These are phyloP conservation scores for Trichosporon faecale DNA, from an alignment of 1,284 basidiomycete species.

Conservation along the genomic window DNA sequence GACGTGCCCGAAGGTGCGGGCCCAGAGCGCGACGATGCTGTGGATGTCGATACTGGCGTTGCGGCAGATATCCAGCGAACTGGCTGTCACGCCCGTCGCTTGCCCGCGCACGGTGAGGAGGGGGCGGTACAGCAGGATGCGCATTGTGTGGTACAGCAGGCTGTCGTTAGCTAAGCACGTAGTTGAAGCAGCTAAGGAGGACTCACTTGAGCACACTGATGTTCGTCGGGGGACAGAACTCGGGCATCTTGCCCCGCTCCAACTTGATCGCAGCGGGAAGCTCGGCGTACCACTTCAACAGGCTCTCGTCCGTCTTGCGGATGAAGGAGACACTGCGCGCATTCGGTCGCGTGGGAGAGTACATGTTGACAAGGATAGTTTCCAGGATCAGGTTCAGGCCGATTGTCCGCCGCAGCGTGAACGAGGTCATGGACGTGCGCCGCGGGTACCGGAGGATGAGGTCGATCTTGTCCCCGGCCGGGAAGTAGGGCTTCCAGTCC, in stretches of 20 bases:
- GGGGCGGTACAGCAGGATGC: conserved; percentile 30
- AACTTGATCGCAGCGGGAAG: conserved; percentile 17
- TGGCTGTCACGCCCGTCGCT: conserved; percentile 20
- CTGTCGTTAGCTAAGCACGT: conserved; percentile 9
- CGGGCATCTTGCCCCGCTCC: conserved; percentile 18
- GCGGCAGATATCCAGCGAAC: conserved; percentile 28
- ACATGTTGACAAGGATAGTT: conserved; percentile 32
- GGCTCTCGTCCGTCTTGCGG: conserved; percentile 19
- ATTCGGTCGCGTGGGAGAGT: conserved; percentile 28
- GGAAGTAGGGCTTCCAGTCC: conserved; percentile 23
- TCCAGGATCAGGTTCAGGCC: conserved; percentile 31
- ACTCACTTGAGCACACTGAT: conserved; percentile 26
- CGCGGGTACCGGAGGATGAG: conserved; percentile 21
- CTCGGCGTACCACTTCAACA: conserved; percentile 17
- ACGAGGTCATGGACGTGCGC: conserved; percentile 18
- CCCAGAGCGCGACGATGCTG: conserved; percentile 28
- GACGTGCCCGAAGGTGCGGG: conserved; percentile 28
- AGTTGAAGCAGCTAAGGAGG: neutral
- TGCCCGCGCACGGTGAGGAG: conserved; percentile 27
- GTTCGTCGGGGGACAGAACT: conserved; percentile 27
- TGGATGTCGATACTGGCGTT: conserved; percentile 28
- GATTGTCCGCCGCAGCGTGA: conserved; percentile 19
- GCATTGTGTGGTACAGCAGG: conserved; percentile 25
- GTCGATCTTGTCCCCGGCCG: conserved; percentile 17
- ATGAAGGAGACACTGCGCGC: conserved; percentile 27